These are phyloP conservation scores for Sisymbrium altissimum DNA, from an alignment of 345 rosid genomes.

Conservation along the genomic window DNA sequence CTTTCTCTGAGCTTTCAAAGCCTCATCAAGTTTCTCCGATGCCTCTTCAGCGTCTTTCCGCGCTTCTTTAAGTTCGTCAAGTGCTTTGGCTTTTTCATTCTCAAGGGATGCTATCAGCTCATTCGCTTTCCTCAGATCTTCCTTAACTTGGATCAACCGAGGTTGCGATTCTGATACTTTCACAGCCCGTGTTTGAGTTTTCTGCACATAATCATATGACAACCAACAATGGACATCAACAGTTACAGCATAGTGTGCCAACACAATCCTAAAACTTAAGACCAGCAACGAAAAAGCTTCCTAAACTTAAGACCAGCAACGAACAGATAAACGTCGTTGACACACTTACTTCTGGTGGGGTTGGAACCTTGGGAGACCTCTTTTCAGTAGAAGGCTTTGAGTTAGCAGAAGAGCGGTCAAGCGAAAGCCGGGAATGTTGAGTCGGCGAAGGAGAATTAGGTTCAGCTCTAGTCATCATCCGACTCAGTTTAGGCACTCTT, in stretches of 20 bases:
- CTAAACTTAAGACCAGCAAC: neutral
- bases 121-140: conserved; percentile 83
- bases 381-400: conserved; percentile 61
- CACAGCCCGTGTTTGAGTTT: conserved; percentile 42
- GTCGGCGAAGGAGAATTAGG: conserved; percentile 54
- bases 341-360: conserved; percentile 69
- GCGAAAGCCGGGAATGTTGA: conserved; percentile 47
- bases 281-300: neutral
- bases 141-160: conserved; percentile 59
- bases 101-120: conserved; percentile 61
- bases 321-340: neutral
- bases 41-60: conserved; percentile 60
- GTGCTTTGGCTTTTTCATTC: conserved; percentile 64
- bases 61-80: conserved; percentile 62
- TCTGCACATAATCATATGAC: conserved; percentile 43
- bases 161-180: conserved; percentile 55
- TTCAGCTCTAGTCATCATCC: conserved; percentile 54
- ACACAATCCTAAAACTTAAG: conserved; percentile 14
- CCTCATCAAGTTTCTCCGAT: conserved; percentile 67
- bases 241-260: neutral
- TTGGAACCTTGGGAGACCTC: conserved; percentile 52
- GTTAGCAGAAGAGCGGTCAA: conserved; percentile 58
- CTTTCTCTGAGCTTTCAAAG: conserved; percentile 72
- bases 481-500: conserved; percentile 52
- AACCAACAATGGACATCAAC: neutral